These are phyloP conservation scores for Simplicillium sp. DNA, from an alignment of 2,329 filamentous ascomycete species.

Conservation along the genomic window DNA sequence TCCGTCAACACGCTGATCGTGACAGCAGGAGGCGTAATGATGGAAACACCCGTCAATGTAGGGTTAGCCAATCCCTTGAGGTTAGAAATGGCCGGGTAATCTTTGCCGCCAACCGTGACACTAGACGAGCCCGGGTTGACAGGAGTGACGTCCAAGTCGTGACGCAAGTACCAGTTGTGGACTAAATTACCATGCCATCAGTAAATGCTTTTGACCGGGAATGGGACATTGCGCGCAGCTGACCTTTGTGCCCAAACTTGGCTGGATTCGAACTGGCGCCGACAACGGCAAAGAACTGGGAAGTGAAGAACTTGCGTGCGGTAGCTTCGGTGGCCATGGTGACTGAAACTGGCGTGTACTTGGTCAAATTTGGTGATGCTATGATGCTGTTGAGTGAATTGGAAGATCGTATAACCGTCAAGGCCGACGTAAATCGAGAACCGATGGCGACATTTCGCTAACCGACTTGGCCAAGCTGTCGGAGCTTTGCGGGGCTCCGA, in stretches of 20 bases:
- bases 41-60: conserved; percentile 62
- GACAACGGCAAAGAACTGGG: conserved; percentile 74
- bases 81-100: conserved; percentile 55
- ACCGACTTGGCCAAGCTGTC: conserved; percentile 2
- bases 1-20: conserved; percentile 68
- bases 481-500: conserved; percentile 6
- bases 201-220: not conserved
- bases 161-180: conserved; percentile 78
- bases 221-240: not conserved
- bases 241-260: conserved; percentile 87
- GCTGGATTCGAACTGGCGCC: conserved; percentile 76
- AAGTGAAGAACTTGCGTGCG: conserved; percentile 71
- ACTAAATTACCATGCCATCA: conserved; percentile 40
- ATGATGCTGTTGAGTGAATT: not conserved
- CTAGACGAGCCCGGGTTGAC: conserved; percentile 65
- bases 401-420: not conserved
- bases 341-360: conserved; percentile 2
- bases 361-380: conserved; percentile 4
- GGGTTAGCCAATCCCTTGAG: conserved; percentile 59
- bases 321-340: conserved; percentile 59
- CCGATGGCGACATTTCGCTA: too few species aligned
- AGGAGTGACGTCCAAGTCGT: conserved; percentile 67
- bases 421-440: conserved; percentile 5
- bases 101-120: conserved; percentile 50
- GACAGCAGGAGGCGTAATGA: conserved; percentile 77